Percentiles rank a stretch among this genome's conserved stretches.
These are phyloP conservation scores for Mucor sp. DNA, from an alignment of 371 early-diverging fungal genomes.

Conservation along the genomic window DNA sequence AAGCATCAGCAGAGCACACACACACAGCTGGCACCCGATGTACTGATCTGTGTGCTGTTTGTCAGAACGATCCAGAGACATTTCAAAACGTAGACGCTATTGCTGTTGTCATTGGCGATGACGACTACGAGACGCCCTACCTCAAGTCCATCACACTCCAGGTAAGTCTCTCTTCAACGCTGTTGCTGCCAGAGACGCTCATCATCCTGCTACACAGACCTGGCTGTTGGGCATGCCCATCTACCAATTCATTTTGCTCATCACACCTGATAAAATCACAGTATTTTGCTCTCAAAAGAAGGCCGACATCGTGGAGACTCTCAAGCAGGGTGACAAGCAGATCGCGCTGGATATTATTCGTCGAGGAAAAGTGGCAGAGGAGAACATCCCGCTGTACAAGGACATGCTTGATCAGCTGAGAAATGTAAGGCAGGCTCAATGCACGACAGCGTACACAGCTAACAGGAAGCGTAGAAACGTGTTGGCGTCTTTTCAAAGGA, in stretches of 20 bases:
- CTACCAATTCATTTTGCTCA: conserved; percentile 81
- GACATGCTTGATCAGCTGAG: conserved; percentile 51
- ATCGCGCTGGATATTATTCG: conserved; percentile 77
- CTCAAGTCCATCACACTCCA: conserved; percentile 68
- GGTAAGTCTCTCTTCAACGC: conserved; percentile 35
- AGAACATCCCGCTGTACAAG: conserved; percentile 62
- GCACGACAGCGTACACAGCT: too few species aligned
- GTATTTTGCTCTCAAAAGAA: conserved; percentile 85
- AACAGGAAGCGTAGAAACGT: conserved; percentile 50
- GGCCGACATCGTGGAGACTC: conserved; percentile 46
- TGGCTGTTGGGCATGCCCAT: conserved; percentile 97
- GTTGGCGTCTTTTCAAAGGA: conserved; percentile 84
- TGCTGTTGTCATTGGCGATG: conserved; percentile 63
- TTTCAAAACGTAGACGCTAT: conserved; percentile 66
- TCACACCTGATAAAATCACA: conserved; percentile 77
- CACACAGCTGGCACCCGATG: conserved; percentile 9
- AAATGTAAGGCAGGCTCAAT: conserved; percentile 30
- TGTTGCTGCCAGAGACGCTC: not conserved
- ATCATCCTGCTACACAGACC: conserved; percentile 51
- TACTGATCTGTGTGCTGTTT: not conserved
- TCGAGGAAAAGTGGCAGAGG: conserved; percentile 73
- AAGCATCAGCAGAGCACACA: not conserved
- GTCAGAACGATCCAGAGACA: conserved; percentile 34
- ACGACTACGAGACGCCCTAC: conserved; percentile 69
- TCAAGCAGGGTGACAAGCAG: conserved; percentile 54